Evolutionary conservation across 257 asterid genomes (phyloP), one percentile per base, ranked within the genome.

Genomic region (Penstemon eatonii): DNA sequence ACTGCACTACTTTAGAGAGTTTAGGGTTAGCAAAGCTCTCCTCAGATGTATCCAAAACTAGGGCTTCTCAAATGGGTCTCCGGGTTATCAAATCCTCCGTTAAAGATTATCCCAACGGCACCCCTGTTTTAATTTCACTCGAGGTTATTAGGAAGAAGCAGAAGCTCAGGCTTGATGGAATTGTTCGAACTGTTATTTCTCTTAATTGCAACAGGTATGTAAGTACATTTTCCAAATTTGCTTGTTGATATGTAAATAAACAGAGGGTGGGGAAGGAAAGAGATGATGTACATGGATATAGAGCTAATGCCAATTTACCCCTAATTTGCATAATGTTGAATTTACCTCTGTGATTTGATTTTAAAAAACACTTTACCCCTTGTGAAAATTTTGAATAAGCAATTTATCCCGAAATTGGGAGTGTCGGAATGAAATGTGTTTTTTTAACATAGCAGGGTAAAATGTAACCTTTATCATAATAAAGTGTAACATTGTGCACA

Each of bases 21-120:
- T 67, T 93, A 66, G 96, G 97, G 0, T 73, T 93, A 37, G 87
- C 79, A 8, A 83, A 83, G 78, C 80, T 86, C 38, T 81, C 98
- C 3, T 79, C 96, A 18, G 84, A 69, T 63, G 72, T 88, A 37
- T 90, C 98, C 11, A 86, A 56, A 39, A 70, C 50, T 37, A 82
- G 90, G 65, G 97, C 98, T 70, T 85, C 87, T 8, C 80, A 80
- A n/a, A 82, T 90, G 99, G 99, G 99, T 44, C 45, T 93, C 45
- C 76, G 95, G 56, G 85, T 90, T 38, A 75, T 88, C 49, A 85
- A 83, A 60, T 76, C 91, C 46, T 76, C 91, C 46, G 90, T 81
- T 58, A 86, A 80, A 10, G 97, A 84, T 60, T 75, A 65, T 62
- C 87, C 82, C 4, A 71, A 69, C 52, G 99, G 99, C 60, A 93